Evolutionary conservation across 257 asterid genomes (phyloP).

Genomic region (Paraleonurus japonicus): DNA sequence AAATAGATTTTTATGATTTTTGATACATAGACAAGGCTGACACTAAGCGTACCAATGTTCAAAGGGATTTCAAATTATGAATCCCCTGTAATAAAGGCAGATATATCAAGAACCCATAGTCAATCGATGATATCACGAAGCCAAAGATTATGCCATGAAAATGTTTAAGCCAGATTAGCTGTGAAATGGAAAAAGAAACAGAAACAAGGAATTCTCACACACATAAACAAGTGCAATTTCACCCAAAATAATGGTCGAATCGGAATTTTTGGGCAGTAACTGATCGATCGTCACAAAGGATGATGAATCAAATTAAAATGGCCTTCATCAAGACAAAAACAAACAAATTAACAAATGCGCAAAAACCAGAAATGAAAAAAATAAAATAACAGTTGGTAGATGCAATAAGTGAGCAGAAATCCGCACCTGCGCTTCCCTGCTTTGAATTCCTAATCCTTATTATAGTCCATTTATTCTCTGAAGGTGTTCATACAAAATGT

Average conservation of each 20-base stretch:
- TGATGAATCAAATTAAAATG: not conserved
- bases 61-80: not conserved
- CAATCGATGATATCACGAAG: too few relatives aligned
- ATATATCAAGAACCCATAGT: not conserved
- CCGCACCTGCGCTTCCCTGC: conserved; percentile 17
- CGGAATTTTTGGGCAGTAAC: not conserved
- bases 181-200: not conserved
- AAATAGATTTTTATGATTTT: not conserved
- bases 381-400: not conserved
- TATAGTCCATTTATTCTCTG: not conserved
- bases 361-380: not conserved
- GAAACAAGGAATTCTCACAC: not conserved
- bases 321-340: not conserved
- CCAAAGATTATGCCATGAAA: not conserved
- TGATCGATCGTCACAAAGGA: conserved; percentile 10
- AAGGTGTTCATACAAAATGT: conserved; percentile 1
- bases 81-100: not conserved
- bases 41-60: too few relatives aligned
- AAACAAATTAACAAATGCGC: not conserved
- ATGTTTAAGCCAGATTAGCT: not conserved
- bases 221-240: not conserved
- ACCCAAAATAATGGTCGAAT: not conserved
- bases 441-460: conserved; percentile 5
- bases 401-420: conserved; percentile 11
- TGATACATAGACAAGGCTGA: not conserved